Percentiles rank a stretch among this genome's conserved stretches.
phyloP scores from a whole-genome alignment of 768 basidiomycete species.

The Suillus cothurnatus region DNA sequence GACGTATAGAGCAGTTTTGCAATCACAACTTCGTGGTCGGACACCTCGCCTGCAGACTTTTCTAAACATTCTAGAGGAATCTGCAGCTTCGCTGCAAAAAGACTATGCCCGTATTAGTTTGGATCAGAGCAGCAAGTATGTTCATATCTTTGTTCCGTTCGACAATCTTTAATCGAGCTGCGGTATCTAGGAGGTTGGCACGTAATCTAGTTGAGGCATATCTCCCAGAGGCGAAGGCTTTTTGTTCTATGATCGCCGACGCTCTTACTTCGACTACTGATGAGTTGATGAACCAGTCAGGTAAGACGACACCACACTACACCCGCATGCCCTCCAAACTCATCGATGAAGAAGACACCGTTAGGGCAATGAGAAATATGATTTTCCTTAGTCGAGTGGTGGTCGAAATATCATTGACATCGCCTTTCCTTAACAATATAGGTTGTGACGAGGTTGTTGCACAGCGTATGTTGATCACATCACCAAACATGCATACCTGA shows the following conservation, averaged over 20 bases:
- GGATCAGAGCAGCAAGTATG: constrained; percentile 48
- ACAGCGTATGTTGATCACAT: constrained; percentile 35
- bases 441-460: constrained; percentile 42
- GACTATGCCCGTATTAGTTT: constrained; percentile 54
- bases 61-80: constrained; percentile 58
- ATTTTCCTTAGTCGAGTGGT: constrained; percentile 54
- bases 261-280: constrained; percentile 42
- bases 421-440: constrained; percentile 45
- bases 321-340: constrained; percentile 8
- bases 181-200: constrained; percentile 39
- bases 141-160: constrained; percentile 7
- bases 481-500: constrained; percentile 4
- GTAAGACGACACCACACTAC: constrained; percentile 31
- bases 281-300: constrained; percentile 31
- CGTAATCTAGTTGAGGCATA: constrained; percentile 47
- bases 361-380: constrained; percentile 32
- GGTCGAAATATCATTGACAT: constrained; percentile 48
- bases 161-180: constrained; percentile 7
- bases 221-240: constrained; percentile 50
- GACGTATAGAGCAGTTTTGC: constrained; percentile 61
- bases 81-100: constrained; percentile 56
- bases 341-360: constrained; percentile 13
- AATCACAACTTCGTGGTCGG: constrained; percentile 64
- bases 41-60: constrained; percentile 62
- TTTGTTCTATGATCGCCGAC: constrained; percentile 45